Base-by-base conservation (phyloP, 768 basidiomycete genomes). In the Podaxis sp. region DNA sequence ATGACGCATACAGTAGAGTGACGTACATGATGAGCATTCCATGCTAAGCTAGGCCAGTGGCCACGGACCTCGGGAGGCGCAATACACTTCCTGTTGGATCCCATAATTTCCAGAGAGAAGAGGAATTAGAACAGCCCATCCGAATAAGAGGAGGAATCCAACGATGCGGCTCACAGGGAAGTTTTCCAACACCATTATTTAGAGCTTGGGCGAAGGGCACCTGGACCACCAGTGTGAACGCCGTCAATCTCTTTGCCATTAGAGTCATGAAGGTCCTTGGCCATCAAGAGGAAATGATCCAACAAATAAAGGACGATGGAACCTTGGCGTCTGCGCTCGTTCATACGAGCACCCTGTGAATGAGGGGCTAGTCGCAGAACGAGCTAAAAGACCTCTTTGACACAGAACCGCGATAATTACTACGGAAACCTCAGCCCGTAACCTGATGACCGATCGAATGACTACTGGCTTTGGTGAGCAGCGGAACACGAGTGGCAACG, bases 171-270 rank as follows among this genome's bases (percentile, higher is more conserved):
- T 50, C 48, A 58, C 57, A 18, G 28, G 59, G 51, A 21, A 47
- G 51, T 32, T 40, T 53, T 7, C 58, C 55, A 54, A 53, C 57
- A 42, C 37, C 55, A 38, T 61, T 48, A 50, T 62, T 50, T 32
- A 64, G 55, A 18, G 44, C 55, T 16, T 36, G 32, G 23, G n/a
- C 11, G 25, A 18, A 7, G 21, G 9, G 55, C 35, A 38, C 48
- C 7, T 25, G 21, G 13, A 6, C 23, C 51, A 11, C 35, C 27
- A 13, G 35, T 47, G 27, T n/a, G 18, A 21, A 5, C 4, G 36
- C n/a, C n/a, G 18, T 21, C 27, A 50, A 23, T 2, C 46, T 5
- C 5, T 10, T 23, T 11, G n/a, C 21, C 4, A 23, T 21, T 23
- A 5, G 10, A 47, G 3, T 10, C 46, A n/a, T 47, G 10, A n/a